Evolutionary conservation across 495 filamentous ascomycete species (phyloP), one percentile per base, ranked within the genome.

Genomic region (Entonaema liquescens): DNA sequence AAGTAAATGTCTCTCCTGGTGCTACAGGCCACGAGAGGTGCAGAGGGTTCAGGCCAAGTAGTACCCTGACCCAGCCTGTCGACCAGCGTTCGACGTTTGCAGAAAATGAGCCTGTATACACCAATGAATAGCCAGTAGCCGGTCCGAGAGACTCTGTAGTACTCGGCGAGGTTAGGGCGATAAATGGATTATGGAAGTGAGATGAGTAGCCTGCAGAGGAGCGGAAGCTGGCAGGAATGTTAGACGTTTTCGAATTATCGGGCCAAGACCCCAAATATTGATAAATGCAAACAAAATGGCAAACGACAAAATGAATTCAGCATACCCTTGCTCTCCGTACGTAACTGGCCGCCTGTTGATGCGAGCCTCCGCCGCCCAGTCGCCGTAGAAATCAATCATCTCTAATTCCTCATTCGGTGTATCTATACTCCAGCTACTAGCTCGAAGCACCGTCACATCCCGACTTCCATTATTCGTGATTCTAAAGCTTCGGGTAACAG

Each of bases 121-220:
- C 73, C 7, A 87, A 80, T 9, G 84, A 85, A 71, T 87, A 88
- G 0, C 84, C 86, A 74, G 83, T 87, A 9, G 81, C 84, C 25
- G 86, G 79, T 4, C 85, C 86, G 13, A 77, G 78, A 0, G 82
- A 83, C 55, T 88, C 85, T 5, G 85, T 87, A 4, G 84, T 83
- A 11, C 78, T 78, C 0, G 85, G 83, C 28, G 83, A 76, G 6
- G 83, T 79, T 3, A 88, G 74, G 0, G 84, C 80, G 31, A 87
- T 66, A 73, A 88, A 87, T 1, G 85, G 85, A 49, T 87, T 87
- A 59, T 86, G 83, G 2, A 85, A 76, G 58, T 86, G 83, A 12
- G 84, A 86, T 0, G 86, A 84, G 67, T 84, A 88, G 6, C 86
- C 86, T 0, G 79, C 81, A 0, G 77, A 80, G 28, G 83, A 86